phyloP scores from a whole-genome alignment of 2,329 filamentous ascomycete genomes.

The Neofusicoccum laricinum region DNA sequence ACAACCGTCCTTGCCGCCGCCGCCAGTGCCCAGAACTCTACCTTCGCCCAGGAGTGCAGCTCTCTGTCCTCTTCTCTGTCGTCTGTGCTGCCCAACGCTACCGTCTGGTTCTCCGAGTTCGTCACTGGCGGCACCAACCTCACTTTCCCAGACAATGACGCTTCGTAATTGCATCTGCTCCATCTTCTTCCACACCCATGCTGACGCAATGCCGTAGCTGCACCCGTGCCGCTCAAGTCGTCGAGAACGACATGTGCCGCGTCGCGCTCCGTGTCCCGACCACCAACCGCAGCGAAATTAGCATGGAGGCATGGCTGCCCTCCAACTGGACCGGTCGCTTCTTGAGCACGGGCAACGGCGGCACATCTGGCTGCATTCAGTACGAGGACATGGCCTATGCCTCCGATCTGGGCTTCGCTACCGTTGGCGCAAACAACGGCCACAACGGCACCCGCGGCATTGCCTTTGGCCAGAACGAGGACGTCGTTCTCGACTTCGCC shows the following conservation, averaged over 20 bases:
- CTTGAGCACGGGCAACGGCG: slow-evolving; percentile 41
- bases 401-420: slow-evolving; percentile 37
- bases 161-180: neutral
- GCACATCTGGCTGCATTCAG: slow-evolving; percentile 39
- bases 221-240: slow-evolving; percentile 30
- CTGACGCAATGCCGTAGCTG: slow-evolving; percentile 23
- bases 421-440: slow-evolving; percentile 42
- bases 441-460: slow-evolving; percentile 45
- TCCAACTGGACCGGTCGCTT: slow-evolving; percentile 40
- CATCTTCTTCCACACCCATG: neutral
- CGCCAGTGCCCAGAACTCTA: neutral
- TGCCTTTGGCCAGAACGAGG: slow-evolving; percentile 42
- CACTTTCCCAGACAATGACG: slow-evolving; percentile 9
- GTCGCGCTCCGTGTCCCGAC: slow-evolving; percentile 43
- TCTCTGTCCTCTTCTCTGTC: neutral
- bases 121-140: slow-evolving; percentile 40
- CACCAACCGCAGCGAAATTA: slow-evolving; percentile 40
- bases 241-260: slow-evolving; percentile 41
- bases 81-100: slow-evolving; percentile 29
- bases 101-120: slow-evolving; percentile 36
- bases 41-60: slow-evolving; percentile 9
- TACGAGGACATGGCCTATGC: slow-evolving; percentile 40
- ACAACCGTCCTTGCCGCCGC: neutral
- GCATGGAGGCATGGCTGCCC: slow-evolving; percentile 46
- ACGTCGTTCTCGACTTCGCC: slow-evolving; percentile 49